Conservation (phyloP, 2,329 filamentous ascomycete genomes). For the Trichoderma brevicompactum region DNA sequence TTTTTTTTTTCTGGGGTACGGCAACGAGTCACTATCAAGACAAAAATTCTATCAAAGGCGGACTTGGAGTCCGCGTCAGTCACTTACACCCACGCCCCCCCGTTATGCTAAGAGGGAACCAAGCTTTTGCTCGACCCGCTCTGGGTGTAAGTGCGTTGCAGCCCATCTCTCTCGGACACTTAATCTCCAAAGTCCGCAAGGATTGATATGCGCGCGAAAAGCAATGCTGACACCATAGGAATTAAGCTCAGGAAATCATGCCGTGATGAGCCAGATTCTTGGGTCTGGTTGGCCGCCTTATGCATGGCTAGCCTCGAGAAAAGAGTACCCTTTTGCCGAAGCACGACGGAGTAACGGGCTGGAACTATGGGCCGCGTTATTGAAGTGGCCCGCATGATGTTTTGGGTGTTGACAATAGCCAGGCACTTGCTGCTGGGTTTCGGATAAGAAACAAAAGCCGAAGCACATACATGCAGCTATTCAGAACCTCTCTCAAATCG, state of each 20-base stretch:
- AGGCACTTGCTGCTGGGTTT: background rate
- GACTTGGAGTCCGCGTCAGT: conserved; percentile 7
- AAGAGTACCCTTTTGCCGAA: background rate
- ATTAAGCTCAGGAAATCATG: conserved; percentile 15
- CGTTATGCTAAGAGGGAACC: background rate
- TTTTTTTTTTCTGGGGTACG: background rate
- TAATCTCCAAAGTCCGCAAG: conserved; percentile 23
- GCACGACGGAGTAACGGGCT: conserved; percentile 9
- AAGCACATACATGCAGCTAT: conserved; percentile 12
- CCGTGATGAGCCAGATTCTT: conserved; percentile 22
- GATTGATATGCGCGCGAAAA: background rate
- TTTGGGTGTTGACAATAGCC: background rate
- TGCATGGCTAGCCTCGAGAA: conserved; percentile 4
- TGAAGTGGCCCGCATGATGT: background rate
- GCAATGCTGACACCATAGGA: conserved; percentile 8
- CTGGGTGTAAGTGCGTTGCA: conserved; percentile 18
- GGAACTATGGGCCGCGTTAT: conserved; percentile 1
- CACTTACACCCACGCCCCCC: conserved; percentile 4
- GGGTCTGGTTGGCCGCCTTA: conserved; percentile 20
- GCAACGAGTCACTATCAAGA: background rate
- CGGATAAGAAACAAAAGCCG: background rate
- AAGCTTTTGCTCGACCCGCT: conserved; percentile 7
- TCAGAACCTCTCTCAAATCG: background rate
- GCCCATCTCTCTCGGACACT: conserved; percentile 12
- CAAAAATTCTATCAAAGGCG: conserved; percentile 18